These are phyloP conservation scores for Pseudocercospora fijiensis DNA, from an alignment of 2,329 filamentous ascomycete species.

Conservation along the genomic window DNA sequence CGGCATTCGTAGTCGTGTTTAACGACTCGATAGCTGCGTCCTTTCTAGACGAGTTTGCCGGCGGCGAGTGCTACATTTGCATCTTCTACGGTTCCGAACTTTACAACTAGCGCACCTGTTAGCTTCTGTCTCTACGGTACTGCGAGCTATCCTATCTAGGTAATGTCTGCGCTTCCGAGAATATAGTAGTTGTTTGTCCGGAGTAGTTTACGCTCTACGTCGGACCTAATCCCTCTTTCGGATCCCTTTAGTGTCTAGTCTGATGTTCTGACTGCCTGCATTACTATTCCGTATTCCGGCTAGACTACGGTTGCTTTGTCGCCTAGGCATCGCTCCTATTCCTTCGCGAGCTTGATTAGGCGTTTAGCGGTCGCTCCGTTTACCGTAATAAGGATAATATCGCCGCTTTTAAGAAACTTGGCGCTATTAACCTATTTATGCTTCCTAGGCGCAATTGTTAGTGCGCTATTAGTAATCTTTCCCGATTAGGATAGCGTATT, in stretches of 20 bases:
- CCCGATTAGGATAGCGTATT: neutral
- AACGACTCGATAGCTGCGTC: neutral
- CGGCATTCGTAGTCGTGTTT: neutral
- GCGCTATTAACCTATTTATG: neutral
- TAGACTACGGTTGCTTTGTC: neutral
- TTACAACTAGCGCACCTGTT: neutral
- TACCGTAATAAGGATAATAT: neutral
- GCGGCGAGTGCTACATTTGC: neutral
- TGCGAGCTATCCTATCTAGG: neutral
- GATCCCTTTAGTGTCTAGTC: neutral
- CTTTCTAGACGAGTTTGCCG: neutral
- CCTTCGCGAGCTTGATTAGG: neutral
- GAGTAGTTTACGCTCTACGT: neutral
- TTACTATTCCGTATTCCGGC: neutral
- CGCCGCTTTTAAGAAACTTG: neutral
- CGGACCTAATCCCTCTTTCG: neutral
- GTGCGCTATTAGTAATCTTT: neutral
- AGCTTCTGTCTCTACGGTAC: neutral
- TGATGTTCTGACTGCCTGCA: neutral
- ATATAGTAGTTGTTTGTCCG: neutral
- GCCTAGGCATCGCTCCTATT: neutral
- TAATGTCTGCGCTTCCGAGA: neutral
- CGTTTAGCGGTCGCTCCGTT: neutral
- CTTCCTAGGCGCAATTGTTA: neutral
- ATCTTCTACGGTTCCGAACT: neutral